These are phyloP conservation scores for Moelleriella libera DNA, from an alignment of 2,329 filamentous ascomycete genomes.

Conservation along the genomic window DNA sequence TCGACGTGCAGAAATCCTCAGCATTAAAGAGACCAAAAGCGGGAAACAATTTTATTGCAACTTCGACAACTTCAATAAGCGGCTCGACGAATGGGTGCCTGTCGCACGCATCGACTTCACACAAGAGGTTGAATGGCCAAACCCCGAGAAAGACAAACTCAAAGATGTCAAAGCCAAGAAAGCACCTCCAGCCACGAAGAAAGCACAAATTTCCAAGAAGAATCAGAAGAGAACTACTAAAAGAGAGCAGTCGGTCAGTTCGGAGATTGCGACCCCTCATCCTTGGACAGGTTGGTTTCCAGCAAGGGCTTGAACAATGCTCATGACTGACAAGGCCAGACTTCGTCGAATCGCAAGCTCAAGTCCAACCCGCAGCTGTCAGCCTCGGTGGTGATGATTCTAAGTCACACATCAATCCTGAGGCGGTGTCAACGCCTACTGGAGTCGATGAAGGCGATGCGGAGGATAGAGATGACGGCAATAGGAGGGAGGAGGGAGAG, in stretches of 20 bases:
- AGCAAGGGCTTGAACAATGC: background rate
- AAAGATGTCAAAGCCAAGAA: constrained; percentile 70
- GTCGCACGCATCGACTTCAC: constrained; percentile 70
- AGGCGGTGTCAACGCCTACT: constrained; percentile 29
- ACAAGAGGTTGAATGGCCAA: constrained; percentile 92
- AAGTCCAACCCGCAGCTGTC: constrained; percentile 27
- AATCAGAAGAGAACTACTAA: constrained; percentile 39
- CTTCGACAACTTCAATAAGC: constrained; percentile 96
- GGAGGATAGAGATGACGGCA: constrained; percentile 33
- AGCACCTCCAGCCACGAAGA: constrained; percentile 42
- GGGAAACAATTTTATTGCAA: constrained; percentile 89
- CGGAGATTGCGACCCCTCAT: constrained; percentile 39
- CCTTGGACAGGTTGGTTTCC: constrained; percentile 29
- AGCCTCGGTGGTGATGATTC: constrained; percentile 30
- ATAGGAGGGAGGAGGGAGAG: constrained; percentile 33
- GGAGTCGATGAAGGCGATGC: constrained; percentile 38
- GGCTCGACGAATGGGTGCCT: constrained; percentile 72
- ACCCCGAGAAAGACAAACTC: constrained; percentile 68
- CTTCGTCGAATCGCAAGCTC: constrained; percentile 31
- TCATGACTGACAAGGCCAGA: constrained; percentile 14
- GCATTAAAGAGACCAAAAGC: constrained; percentile 80
- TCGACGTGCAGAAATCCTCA: constrained; percentile 91
- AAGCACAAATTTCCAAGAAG: constrained; percentile 42
- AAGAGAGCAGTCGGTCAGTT: constrained; percentile 38
- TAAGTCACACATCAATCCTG: constrained; percentile 26